Evolutionary conservation across 768 basidiomycete species (phyloP).

Genomic region (Mycena filopes): DNA sequence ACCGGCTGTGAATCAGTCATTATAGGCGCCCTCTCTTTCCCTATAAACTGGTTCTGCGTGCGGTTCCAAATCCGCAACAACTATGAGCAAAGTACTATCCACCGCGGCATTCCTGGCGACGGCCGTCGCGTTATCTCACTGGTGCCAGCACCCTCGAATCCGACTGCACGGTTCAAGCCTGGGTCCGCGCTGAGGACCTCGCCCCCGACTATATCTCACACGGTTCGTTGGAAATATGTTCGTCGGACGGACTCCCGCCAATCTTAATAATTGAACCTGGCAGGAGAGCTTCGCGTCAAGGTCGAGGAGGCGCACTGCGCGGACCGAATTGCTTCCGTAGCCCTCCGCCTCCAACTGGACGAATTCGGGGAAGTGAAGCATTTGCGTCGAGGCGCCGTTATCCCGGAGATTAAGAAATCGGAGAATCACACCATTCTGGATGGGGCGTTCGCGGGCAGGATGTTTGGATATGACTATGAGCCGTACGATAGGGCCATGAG

Average conservation of each 20-base stretch:
- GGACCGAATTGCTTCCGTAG: too few relatives aligned
- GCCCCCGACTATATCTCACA: conserved; percentile 3
- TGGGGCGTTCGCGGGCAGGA: neutral
- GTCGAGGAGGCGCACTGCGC: conserved; percentile 13
- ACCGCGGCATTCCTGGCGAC: too few relatives aligned
- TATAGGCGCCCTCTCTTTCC: too few relatives aligned
- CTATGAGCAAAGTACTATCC: too few relatives aligned
- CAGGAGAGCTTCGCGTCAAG: conserved; percentile 23
- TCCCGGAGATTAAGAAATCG: conserved; percentile 10
- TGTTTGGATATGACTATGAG: conserved; percentile 3
- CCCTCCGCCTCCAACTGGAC: conserved; percentile 13
- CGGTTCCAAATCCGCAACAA: too few relatives aligned
- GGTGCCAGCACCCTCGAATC: too few relatives aligned
- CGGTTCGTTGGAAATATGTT: neutral
- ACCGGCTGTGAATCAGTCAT: too few relatives aligned
- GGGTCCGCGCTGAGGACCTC: conserved; percentile 14
- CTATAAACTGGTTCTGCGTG: too few relatives aligned
- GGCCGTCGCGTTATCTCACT: too few relatives aligned
- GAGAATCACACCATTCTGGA: conserved; percentile 9
- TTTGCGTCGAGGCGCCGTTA: conserved; percentile 6
- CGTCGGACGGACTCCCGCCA: too few relatives aligned
- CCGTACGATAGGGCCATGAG: conserved; percentile 14
- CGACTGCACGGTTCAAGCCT: conserved; percentile 10
- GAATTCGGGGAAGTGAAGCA: conserved; percentile 24
- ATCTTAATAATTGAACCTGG: too few relatives aligned